These are phyloP conservation scores for Parachlorella kessleri DNA, from an alignment of 139 green algal genomes.

Conservation along the genomic window DNA sequence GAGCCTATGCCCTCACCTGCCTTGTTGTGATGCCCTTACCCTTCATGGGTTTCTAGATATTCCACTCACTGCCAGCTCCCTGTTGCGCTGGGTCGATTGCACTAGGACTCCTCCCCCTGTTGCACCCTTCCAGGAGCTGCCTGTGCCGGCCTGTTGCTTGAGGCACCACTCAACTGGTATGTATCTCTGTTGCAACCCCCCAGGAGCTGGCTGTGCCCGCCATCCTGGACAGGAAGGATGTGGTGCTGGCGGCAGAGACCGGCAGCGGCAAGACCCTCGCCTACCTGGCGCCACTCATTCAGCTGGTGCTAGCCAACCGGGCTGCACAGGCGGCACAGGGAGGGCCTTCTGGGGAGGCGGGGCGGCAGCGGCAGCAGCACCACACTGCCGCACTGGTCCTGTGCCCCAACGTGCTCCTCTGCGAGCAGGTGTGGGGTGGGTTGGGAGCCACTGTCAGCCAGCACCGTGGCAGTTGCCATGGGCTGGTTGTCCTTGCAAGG, in stretches of 20 bases:
- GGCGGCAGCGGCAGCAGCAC: background rate
- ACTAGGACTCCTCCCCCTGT: background rate
- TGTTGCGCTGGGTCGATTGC: no score
- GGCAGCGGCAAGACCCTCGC: constrained; percentile 97
- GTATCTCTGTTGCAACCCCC: background rate
- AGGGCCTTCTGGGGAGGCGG: no score
- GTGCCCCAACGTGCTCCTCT: constrained; percentile 87
- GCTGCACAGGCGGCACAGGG: background rate
- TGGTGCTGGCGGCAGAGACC: constrained; percentile 94
- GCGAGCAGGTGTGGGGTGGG: constrained; percentile 87
- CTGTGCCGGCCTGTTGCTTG: background rate
- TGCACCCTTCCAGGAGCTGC: background rate
- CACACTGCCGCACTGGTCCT: constrained; percentile 69
- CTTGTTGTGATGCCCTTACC: no score
- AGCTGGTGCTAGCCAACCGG: constrained; percentile 40
- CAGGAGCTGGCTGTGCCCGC: constrained; percentile 65
- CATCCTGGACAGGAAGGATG: constrained; percentile 54
- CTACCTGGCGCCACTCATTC: constrained; percentile 86
- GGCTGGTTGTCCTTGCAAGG: no score
- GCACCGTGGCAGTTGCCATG: no score
- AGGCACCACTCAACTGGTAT: background rate
- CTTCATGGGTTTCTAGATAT: no score
- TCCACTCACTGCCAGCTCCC: no score
- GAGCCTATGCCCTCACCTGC: no score
- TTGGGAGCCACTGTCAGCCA: no score